A percentile compares a stretch with the other conserved stretches of the same genome.
These are phyloP conservation scores for Corymbia citriodora DNA, from an alignment of 441 rosid species.

Conservation along the genomic window DNA sequence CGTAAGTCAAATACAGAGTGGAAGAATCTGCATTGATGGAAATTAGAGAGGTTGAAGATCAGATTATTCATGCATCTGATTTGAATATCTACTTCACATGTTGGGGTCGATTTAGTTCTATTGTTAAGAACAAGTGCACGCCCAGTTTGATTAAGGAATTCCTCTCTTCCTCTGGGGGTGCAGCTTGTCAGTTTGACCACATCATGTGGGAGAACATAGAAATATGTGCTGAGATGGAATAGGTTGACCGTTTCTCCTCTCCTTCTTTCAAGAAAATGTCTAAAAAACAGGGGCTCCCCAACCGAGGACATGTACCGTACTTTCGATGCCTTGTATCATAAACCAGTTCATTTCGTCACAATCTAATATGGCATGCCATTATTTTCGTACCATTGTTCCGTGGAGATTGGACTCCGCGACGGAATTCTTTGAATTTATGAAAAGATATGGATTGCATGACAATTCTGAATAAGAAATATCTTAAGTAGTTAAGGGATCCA, in stretches of 20 bases:
- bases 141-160: background rate
- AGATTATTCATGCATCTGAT: background rate
- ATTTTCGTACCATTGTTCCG: background rate
- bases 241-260: background rate
- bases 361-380: background rate
- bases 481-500: background rate
- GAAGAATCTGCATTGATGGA: background rate
- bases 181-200: background rate
- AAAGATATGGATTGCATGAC: no score
- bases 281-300: background rate
- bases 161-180: no score
- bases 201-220: background rate
- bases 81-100: background rate
- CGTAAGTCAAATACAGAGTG: background rate
- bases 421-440: background rate
- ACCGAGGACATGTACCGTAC: background rate
- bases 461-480: background rate
- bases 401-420: accelerated
- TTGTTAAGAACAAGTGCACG: accelerated
- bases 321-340: background rate
- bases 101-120: background rate
- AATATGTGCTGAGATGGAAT: background rate
- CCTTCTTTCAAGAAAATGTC: background rate
- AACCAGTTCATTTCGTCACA: background rate
- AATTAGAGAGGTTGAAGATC: background rate